Evolutionary conservation across 495 filamentous ascomycete species (phyloP).

Genomic region (Letharia lupina): DNA sequence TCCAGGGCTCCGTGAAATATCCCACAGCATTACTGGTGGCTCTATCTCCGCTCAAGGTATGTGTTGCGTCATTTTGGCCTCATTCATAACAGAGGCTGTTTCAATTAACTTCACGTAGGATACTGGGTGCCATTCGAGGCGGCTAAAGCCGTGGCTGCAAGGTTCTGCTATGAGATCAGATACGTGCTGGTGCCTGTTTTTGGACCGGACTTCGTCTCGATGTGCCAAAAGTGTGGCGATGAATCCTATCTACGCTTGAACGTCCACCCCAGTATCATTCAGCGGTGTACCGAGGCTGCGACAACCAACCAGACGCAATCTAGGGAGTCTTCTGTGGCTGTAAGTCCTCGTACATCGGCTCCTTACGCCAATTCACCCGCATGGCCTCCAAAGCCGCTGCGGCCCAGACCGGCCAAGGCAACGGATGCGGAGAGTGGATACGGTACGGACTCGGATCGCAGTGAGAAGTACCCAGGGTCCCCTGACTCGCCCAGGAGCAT

Average conservation of each 20-base stretch:
- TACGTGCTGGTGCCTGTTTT: conserved; percentile 82
- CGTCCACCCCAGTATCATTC: conserved; percentile 55
- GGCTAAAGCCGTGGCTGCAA: conserved; percentile 74
- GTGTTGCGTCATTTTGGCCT: conserved; percentile 4
- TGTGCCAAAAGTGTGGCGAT: conserved; percentile 56
- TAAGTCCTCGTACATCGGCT: conserved; percentile 9
- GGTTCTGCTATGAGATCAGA: conserved; percentile 80
- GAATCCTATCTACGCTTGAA: conserved; percentile 56
- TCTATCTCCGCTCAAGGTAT: conserved; percentile 82
- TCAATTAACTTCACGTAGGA: conserved; percentile 43
- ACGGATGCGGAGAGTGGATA: conserved; percentile 28
- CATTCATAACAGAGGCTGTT: neutral
- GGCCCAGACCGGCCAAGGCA: conserved; percentile 13
- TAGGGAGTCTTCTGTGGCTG: conserved; percentile 7
- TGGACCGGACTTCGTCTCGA: conserved; percentile 63
- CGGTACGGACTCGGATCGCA: conserved; percentile 28
- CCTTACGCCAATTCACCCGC: neutral
- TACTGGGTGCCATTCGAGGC: conserved; percentile 95
- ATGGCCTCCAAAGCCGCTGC: conserved; percentile 16
- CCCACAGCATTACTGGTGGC: conserved; percentile 91
- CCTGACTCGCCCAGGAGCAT: conserved; percentile 15
- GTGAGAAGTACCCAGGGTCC: conserved; percentile 20
- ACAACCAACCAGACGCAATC: conserved; percentile 37
- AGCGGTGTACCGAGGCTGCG: conserved; percentile 45
- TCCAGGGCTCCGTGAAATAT: conserved; percentile 72